A percentile compares a stretch with the other conserved stretches of the same genome.
Evolutionary conservation across 768 basidiomycete genomes (phyloP).

Genomic region (Sutorius australiensis): DNA sequence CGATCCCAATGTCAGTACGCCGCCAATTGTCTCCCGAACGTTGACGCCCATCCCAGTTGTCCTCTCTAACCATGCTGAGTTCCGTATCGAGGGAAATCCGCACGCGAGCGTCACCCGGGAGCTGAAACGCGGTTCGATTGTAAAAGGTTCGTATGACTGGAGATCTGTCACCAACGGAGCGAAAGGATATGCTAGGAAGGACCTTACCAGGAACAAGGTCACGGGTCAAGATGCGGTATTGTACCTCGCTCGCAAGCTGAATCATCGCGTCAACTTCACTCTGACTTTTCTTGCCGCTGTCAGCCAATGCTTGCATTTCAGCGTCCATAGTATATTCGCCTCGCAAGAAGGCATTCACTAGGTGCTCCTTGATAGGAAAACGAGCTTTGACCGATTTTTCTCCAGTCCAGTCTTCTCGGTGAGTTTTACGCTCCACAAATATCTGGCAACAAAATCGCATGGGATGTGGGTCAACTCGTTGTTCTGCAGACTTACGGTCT

Average conservation of each 20-base stretch:
- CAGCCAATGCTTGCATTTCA: constrained; percentile 82
- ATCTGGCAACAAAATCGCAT: constrained; percentile 43
- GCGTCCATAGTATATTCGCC: constrained; percentile 93
- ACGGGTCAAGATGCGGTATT: constrained; percentile 83
- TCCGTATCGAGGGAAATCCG: constrained; percentile 98
- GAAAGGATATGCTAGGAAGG: neutral
- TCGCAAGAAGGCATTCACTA: constrained; percentile 84
- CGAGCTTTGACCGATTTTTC: constrained; percentile 98
- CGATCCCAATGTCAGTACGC: constrained; percentile 88
- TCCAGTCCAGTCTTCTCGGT: constrained; percentile 99
- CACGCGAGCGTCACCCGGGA: constrained; percentile 97
- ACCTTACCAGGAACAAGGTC: constrained; percentile 74
- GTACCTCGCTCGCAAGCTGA: constrained; percentile 95
- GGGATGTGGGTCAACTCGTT: neutral
- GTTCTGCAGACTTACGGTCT: constrained; percentile 52
- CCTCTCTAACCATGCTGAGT: constrained; percentile 90
- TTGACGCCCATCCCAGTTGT: constrained; percentile 84
- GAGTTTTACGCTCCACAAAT: constrained; percentile 85
- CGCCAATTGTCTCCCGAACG: constrained; percentile 93
- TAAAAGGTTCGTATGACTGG: constrained; percentile 96
- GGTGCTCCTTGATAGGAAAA: constrained; percentile 91
- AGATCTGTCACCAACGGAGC: neutral
- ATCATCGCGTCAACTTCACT: constrained; percentile 92
- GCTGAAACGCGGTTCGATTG: constrained; percentile 97
- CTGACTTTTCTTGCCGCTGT: constrained; percentile 89